A percentile compares a stretch with the other conserved stretches of the same genome.
phyloP scores from a whole-genome alignment of 2,329 filamentous ascomycete genomes.

The Zasmidium cellare region DNA sequence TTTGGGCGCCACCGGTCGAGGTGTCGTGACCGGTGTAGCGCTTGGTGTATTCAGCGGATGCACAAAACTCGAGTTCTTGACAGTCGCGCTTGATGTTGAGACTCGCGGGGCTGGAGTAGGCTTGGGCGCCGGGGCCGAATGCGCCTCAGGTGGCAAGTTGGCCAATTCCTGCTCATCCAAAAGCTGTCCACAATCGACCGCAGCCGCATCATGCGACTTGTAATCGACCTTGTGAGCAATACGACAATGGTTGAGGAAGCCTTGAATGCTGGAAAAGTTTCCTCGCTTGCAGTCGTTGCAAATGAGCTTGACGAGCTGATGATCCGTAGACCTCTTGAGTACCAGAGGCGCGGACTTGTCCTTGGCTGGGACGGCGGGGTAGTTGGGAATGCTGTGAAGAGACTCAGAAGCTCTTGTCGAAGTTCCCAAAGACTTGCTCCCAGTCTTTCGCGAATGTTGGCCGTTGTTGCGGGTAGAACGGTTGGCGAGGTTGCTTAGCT shows the following conservation, averaged over 20 bases:
- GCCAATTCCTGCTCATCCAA: conserved; percentile 66
- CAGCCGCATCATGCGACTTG: conserved; percentile 94
- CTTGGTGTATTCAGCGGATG: conserved; percentile 32
- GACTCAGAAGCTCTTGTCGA: conserved; percentile 60
- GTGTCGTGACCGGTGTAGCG: conserved; percentile 12
- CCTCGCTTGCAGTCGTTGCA: conserved; percentile 83
- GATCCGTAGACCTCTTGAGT: conserved; percentile 79
- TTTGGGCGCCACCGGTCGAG: conserved; percentile 15
- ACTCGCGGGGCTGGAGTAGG: conserved; percentile 14
- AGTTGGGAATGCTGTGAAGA: conserved; percentile 56
- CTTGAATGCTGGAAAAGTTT: conserved; percentile 94
- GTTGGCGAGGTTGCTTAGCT: conserved; percentile 55
- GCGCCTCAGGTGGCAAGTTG: conserved; percentile 30
- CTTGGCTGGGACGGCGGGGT: conserved; percentile 73
- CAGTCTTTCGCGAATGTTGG: conserved; percentile 50
- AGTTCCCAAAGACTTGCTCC: conserved; percentile 58
- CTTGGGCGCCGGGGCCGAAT: conserved; percentile 20
- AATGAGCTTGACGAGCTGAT: conserved; percentile 82
- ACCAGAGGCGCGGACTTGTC: conserved; percentile 72
- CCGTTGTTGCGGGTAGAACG: conserved; percentile 78
- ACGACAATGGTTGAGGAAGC: conserved; percentile 98
- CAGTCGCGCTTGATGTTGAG: conserved; percentile 15
- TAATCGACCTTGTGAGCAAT: conserved; percentile 93
- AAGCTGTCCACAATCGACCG: conserved; percentile 79
- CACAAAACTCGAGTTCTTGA: conserved; percentile 22